Evolutionary conservation across 2,329 filamentous ascomycete genomes (phyloP).

Genomic region (Alternaria incomplexa): DNA sequence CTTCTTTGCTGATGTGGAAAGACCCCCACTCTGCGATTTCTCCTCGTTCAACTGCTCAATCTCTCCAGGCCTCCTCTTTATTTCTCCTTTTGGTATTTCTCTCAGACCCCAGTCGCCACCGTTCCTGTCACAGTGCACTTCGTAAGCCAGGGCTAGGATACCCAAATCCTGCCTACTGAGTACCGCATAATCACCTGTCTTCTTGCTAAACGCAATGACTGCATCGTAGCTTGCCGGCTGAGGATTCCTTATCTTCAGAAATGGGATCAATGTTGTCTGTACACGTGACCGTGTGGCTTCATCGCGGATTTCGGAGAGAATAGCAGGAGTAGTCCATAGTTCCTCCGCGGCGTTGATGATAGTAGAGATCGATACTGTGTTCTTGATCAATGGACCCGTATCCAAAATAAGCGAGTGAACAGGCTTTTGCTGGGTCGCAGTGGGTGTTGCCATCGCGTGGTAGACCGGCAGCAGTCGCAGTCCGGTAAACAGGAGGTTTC

Average conservation of each 20-base stretch:
- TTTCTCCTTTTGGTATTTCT: conserved; percentile 78
- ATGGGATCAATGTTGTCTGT: conserved; percentile 83
- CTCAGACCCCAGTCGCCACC: conserved; percentile 87
- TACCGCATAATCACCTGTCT: conserved; percentile 87
- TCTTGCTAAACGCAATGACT: conserved; percentile 82
- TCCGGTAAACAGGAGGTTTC: background rate
- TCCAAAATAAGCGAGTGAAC: conserved; percentile 88
- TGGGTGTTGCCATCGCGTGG: conserved; percentile 1
- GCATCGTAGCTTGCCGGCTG: conserved; percentile 77
- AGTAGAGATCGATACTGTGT: conserved; percentile 83
- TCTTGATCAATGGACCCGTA: conserved; percentile 91
- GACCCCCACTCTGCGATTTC: conserved; percentile 20
- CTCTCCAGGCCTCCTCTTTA: conserved; percentile 60
- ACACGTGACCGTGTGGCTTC: conserved; percentile 78
- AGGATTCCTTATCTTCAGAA: conserved; percentile 78
- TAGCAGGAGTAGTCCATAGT: conserved; percentile 74
- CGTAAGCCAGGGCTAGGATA: conserved; percentile 87
- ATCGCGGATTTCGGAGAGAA: conserved; percentile 88
- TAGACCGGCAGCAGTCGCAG: background rate
- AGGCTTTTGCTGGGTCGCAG: conserved; percentile 60
- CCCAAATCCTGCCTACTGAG: conserved; percentile 89
- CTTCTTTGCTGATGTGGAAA: conserved; percentile 14
- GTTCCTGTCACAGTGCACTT: conserved; percentile 90
- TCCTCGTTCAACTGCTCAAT: conserved; percentile 15
- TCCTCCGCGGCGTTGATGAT: conserved; percentile 76